Evolutionary conservation across 805 yeast genomes (phyloP).

Genomic region (Kazachstania martiniae): DNA sequence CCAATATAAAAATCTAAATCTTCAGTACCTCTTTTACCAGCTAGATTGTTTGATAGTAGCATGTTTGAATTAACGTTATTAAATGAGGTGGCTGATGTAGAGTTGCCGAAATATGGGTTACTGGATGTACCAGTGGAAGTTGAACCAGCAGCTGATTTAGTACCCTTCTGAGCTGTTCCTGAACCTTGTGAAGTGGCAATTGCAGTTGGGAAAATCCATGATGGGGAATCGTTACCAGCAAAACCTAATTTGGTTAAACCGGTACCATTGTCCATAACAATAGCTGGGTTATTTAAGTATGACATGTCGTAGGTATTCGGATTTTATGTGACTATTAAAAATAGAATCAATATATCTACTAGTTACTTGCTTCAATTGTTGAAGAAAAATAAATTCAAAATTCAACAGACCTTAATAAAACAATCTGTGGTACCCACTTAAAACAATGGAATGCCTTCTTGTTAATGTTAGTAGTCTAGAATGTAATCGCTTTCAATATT

Average conservation of each 20-base stretch:
- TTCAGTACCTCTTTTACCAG: conserved; percentile 79
- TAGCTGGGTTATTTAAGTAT: conserved; percentile 73
- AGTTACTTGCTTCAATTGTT: no score
- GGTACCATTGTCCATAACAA: conserved; percentile 98
- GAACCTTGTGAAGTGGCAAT: conserved; percentile 56
- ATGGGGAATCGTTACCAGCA: conserved; percentile 97
- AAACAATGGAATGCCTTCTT: no score
- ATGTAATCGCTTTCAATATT: no score
- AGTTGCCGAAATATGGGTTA: conserved; percentile 25
- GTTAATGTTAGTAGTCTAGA: no score
- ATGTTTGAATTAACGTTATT: conserved; percentile 18
- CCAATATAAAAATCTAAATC: conserved; percentile 93
- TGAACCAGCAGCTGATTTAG: conserved; percentile 31
- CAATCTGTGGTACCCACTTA: no score
- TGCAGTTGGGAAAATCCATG: conserved; percentile 95
- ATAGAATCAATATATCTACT: no score
- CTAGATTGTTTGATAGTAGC: conserved; percentile 31
- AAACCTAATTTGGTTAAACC: conserved; percentile 95
- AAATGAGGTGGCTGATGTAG: conserved; percentile 29
- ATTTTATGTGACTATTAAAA: no score
- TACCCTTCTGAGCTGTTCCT: conserved; percentile 19
- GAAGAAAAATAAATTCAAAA: no score
- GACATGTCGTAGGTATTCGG: no score
- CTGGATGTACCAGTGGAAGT: conserved; percentile 12
- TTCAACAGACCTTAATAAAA: no score